Percentiles rank a stretch among this genome's conserved stretches.
Conservation (phyloP, 2,329 filamentous ascomycete genomes). For the Alternaria arbusti region DNA sequence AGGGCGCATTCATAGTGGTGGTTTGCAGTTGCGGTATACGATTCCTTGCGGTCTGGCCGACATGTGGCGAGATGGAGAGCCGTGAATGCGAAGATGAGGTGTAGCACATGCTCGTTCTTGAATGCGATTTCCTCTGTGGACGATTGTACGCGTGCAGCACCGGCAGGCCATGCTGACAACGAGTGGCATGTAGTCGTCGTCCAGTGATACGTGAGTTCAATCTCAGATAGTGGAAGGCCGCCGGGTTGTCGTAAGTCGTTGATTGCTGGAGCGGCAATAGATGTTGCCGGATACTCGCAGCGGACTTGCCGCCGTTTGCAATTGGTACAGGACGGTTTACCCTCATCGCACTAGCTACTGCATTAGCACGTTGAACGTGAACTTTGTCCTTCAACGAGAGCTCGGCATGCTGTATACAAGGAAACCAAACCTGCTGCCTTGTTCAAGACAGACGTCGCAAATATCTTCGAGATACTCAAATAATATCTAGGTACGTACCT, state of each 20-base stretch:
- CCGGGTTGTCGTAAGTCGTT: neutral
- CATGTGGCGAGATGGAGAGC: conserved; percentile 33
- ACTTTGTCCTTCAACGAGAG: neutral
- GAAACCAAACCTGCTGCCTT: neutral
- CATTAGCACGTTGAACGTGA: neutral
- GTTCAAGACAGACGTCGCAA: neutral
- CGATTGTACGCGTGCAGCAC: conserved; percentile 19
- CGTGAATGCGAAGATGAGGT: conserved; percentile 34
- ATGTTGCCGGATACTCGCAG: conserved; percentile 25
- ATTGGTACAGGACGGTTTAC: conserved; percentile 32
- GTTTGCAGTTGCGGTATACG: conserved; percentile 26
- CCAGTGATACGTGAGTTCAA: conserved; percentile 38
- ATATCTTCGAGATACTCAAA: neutral
- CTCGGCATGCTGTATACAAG: neutral
- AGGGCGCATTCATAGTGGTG: conserved; percentile 33
- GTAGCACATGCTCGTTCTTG: conserved; percentile 22
- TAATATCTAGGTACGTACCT: conserved; percentile 19
- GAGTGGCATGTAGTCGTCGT: conserved; percentile 33
- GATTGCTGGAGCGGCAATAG: neutral
- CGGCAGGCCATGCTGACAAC: conserved; percentile 22
- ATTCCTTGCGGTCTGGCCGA: conserved; percentile 22
- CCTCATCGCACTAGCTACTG: conserved; percentile 34
- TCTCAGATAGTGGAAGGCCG: conserved; percentile 22
- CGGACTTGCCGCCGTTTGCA: conserved; percentile 29
- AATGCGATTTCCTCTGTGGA: conserved; percentile 29